Percentiles rank a stretch among this genome's conserved stretches.
Conservation (phyloP, 176 grass and related monocot species). For the Panicum miliaceum region DNA sequence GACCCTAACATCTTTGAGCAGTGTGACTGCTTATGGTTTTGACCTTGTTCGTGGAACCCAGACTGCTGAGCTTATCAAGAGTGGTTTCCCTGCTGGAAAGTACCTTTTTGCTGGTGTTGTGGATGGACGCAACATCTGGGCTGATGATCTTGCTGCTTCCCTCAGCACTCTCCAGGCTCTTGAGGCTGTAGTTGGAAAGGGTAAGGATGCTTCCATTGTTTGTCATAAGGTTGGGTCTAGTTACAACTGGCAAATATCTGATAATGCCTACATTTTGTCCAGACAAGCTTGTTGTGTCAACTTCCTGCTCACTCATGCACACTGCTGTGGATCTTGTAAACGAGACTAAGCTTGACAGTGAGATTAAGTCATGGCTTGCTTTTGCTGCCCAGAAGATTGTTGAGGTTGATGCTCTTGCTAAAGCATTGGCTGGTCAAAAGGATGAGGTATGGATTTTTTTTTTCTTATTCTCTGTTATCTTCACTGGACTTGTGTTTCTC, state of each 20-base stretch:
- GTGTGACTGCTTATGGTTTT: slow-evolving; percentile 85
- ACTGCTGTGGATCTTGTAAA: slow-evolving; percentile 94
- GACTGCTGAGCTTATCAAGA: slow-evolving; percentile 82
- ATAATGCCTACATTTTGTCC: slow-evolving; percentile 32
- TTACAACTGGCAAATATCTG: not conserved
- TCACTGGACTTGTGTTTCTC: not conserved
- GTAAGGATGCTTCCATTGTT: slow-evolving; percentile 39
- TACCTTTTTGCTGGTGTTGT: slow-evolving; percentile 95
- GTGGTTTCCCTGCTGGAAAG: slow-evolving; percentile 81
- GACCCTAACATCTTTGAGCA: slow-evolving; percentile 68
- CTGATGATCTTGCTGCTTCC: slow-evolving; percentile 86
- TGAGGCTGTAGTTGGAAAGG: slow-evolving; percentile 84
- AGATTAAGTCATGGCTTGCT: slow-evolving; percentile 95
- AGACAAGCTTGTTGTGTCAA: slow-evolving; percentile 94
- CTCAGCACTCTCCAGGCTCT: slow-evolving; percentile 71
- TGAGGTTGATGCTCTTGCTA: slow-evolving; percentile 89
- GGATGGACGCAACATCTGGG: slow-evolving; percentile 97
- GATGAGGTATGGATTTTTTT: slow-evolving; percentile 69
- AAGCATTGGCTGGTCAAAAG: slow-evolving; percentile 80
- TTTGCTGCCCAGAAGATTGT: slow-evolving; percentile 94
- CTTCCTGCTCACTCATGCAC: slow-evolving; percentile 95
- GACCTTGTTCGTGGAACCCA: slow-evolving; percentile 85
- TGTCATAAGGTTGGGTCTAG: slow-evolving; percentile 22
- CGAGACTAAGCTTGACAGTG: slow-evolving; percentile 82
- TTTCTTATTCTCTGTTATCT: not conserved